Evolutionary conservation across 192 early-diverging fungal genomes (phyloP).

Genomic region (Coemansia sp.): DNA sequence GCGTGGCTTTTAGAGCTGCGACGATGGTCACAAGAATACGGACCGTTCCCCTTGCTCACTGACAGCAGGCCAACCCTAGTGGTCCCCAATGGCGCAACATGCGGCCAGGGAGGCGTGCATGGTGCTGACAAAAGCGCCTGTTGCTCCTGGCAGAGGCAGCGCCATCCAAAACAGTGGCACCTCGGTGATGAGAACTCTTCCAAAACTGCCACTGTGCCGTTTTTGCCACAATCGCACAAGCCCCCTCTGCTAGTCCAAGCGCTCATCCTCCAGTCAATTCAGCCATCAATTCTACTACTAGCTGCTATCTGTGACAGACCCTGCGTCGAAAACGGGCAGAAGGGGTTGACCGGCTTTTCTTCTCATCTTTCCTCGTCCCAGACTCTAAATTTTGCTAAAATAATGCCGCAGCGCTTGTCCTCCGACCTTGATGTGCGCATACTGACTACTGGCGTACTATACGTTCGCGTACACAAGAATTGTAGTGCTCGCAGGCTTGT

Average conservation of each 20-base stretch:
- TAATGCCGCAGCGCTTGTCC: constrained; percentile 13
- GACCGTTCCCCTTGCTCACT: not conserved
- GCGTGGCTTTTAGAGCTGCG: constrained; percentile 38
- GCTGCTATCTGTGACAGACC: not conserved
- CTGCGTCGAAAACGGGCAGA: not conserved
- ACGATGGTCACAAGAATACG: constrained; percentile 7
- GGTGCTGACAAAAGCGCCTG: constrained; percentile 3
- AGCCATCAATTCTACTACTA: not conserved
- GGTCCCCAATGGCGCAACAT: constrained; percentile 2
- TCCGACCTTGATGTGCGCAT: constrained; percentile 17
- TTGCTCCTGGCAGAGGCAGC: constrained; percentile 9
- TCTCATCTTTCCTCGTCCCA: not conserved
- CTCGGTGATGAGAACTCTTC: not conserved
- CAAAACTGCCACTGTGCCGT: constrained; percentile 11
- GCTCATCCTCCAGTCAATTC: constrained; percentile 15
- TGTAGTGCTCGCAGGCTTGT: constrained; percentile 17
- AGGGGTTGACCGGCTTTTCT: not conserved
- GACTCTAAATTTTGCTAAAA: not conserved
- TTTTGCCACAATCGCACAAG: constrained; percentile 24
- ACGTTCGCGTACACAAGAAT: constrained; percentile 26
- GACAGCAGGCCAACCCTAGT: not conserved
- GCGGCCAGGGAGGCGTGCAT: not conserved
- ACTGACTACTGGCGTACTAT: constrained; percentile 25
- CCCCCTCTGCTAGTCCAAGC: constrained; percentile 41
- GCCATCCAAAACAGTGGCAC: constrained; percentile 5